Conservation (phyloP, 2,329 filamentous ascomycete species). For the Phialophora chinensis region DNA sequence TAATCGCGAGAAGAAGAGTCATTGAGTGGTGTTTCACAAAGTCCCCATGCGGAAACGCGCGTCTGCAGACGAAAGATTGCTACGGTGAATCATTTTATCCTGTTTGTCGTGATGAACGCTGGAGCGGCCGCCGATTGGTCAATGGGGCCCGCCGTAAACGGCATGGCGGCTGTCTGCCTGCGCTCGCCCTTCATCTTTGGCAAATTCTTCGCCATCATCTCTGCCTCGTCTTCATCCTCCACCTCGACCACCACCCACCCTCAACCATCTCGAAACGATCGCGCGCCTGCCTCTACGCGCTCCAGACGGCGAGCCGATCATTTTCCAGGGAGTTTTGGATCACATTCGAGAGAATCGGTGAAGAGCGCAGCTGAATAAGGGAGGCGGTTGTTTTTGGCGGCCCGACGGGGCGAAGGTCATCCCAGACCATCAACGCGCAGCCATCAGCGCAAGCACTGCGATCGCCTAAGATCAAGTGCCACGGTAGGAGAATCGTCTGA, state of each 20-base stretch:
- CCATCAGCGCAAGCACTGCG: conserved; percentile 35
- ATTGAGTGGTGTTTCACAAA: background rate
- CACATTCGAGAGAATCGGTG: conserved; percentile 31
- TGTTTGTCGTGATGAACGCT: background rate
- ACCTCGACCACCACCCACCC: conserved; percentile 30
- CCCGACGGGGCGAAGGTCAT: conserved; percentile 39
- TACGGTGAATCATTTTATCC: background rate
- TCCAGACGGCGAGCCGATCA: conserved; percentile 32
- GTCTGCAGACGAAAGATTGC: background rate
- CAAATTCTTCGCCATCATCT: conserved; percentile 25
- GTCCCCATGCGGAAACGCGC: too few relatives aligned
- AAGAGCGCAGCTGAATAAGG: conserved; percentile 37
- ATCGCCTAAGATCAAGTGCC: conserved; percentile 31
- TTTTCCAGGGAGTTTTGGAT: conserved; percentile 35
- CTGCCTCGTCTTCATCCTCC: conserved; percentile 29
- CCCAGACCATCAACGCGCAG: conserved; percentile 36
- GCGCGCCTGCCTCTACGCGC: conserved; percentile 32
- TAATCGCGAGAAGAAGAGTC: background rate
- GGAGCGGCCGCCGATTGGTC: background rate
- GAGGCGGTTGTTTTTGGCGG: conserved; percentile 36
- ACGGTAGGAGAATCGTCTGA: conserved; percentile 35
- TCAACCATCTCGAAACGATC: conserved; percentile 35
- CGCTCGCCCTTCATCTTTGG: conserved; percentile 15
- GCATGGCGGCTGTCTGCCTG: conserved; percentile 19
- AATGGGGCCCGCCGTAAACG: background rate